Evolutionary conservation across 176 grass and related monocot genomes (phyloP).

Genomic region (Rhynchospora breviuscula): DNA sequence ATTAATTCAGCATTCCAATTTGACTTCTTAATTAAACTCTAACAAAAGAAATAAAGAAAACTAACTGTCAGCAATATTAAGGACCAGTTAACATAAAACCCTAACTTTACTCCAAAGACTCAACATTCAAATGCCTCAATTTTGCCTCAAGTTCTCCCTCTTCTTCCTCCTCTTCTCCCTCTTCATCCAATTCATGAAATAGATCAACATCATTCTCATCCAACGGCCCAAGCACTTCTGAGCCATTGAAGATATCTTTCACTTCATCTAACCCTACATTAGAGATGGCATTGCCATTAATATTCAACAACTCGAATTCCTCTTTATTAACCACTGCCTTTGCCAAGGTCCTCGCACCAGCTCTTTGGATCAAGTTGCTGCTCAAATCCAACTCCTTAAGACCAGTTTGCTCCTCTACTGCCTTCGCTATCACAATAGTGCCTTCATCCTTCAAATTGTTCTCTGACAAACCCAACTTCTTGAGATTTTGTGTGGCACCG

Average conservation of each 20-base stretch:
- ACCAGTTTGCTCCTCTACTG: conserved; percentile 35
- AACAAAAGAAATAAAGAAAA: neutral
- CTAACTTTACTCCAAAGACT: conserved; percentile 16
- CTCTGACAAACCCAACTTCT: conserved; percentile 64
- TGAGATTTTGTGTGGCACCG: conserved; percentile 41
- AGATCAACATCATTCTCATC: conserved; percentile 71
- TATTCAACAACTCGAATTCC: conserved; percentile 56
- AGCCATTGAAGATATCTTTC: conserved; percentile 58
- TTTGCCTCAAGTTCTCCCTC: conserved; percentile 42
- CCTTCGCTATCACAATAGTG: conserved; percentile 45
- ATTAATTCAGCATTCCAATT: neutral
- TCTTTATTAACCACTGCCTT: conserved; percentile 47
- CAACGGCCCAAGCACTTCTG: conserved; percentile 52
- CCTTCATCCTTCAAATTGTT: conserved; percentile 81
- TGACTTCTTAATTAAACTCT: neutral
- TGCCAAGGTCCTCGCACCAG: conserved; percentile 69
- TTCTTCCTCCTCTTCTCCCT: too few species aligned
- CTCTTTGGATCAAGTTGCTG: conserved; percentile 65
- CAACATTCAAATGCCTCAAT: conserved; percentile 57
- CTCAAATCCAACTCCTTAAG: conserved; percentile 74
- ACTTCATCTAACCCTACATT: conserved; percentile 80
- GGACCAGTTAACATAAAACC: neutral
- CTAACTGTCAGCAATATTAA: neutral
- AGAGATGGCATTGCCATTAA: conserved; percentile 60
- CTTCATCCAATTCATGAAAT: conserved; percentile 32